phyloP scores from a whole-genome alignment of 495 filamentous ascomycete genomes.

The Pyrenopolyporus hunteri region DNA sequence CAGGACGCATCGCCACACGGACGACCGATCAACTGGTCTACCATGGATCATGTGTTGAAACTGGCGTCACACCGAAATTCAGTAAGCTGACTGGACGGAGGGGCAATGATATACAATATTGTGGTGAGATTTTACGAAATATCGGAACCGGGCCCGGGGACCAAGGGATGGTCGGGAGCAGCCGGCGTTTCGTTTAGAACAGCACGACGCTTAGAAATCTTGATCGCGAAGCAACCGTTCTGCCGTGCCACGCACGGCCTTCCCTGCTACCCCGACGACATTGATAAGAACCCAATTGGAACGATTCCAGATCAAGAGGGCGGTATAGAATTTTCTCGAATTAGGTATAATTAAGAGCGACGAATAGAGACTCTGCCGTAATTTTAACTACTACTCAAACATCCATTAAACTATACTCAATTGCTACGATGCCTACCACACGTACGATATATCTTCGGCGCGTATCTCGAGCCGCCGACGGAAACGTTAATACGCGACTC shows the following conservation, averaged over 20 bases:
- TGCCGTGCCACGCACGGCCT: background rate
- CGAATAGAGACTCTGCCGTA: background rate
- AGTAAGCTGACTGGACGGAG: conserved; percentile 27
- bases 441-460: too few relatives aligned
- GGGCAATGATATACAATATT: background rate
- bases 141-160: background rate
- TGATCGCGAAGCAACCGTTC: background rate
- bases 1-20: too few relatives aligned
- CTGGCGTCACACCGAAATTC: conserved; percentile 8
- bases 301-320: background rate
- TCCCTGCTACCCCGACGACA: background rate
- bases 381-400: too few relatives aligned
- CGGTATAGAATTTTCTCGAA: background rate
- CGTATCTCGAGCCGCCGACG: too few relatives aligned
- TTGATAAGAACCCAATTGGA: background rate
- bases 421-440: too few relatives aligned
- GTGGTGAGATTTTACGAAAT: background rate
- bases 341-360: background rate
- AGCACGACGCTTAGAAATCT: background rate
- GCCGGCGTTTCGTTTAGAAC: background rate
- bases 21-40: too few relatives aligned
- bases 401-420: too few relatives aligned
- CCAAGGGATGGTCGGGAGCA: background rate
- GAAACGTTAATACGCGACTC: too few relatives aligned
- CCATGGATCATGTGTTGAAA: too few relatives aligned